Evolutionary conservation across 1,284 basidiomycete species (phyloP), one percentile per base, ranked within the genome.

Genomic region (Ustilago esculenta): DNA sequence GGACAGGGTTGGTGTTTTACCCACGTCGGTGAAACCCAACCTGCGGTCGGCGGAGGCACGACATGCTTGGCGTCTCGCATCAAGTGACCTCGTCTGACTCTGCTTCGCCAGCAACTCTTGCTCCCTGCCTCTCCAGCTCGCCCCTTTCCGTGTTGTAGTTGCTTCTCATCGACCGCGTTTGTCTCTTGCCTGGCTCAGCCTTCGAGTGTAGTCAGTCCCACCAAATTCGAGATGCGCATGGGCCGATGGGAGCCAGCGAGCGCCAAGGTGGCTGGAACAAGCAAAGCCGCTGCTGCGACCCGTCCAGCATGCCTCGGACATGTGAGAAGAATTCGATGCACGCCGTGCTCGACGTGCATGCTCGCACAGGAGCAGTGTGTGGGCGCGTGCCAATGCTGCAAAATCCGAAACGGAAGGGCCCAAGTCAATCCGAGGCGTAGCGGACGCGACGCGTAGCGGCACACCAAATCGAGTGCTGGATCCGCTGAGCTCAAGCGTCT

Each of bases 301-400:
- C 11, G 27, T 17, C 27, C 29, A 20, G n/a, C 20, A 30, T 18
- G 20, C 34, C 60, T 65, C 61, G 61, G 61, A 58, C 54, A 50
- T 65, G 61, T 58, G 61, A 58, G 54, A 65, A 65, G 54, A 57
- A 53, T 58, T 41, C 17, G 33, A 35, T 58, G 61, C 54, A 54
- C 24, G 55, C 42, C 40, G 5, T 27, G 5, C 29, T 49, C 32
- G 40, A 45, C 49, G 36, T 64, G 60, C 60, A 64, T 53, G 15
- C 7, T 5, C 25, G 54, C 60, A 57, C 41, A n/a, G 23, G 39
- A 34, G 8, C 53, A 51, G 53, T 52, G 41, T 54, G 12, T 17
- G 18, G 33, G 15, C 39, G 24, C 42, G 23, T n/a, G 33, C 42
- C 18, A 4, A 15, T 17, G 14, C 25, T 29, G 23, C 32, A 18